These are phyloP conservation scores for Dalbergia oliveri DNA, from an alignment of 306 rosid genomes.

Conservation along the genomic window DNA sequence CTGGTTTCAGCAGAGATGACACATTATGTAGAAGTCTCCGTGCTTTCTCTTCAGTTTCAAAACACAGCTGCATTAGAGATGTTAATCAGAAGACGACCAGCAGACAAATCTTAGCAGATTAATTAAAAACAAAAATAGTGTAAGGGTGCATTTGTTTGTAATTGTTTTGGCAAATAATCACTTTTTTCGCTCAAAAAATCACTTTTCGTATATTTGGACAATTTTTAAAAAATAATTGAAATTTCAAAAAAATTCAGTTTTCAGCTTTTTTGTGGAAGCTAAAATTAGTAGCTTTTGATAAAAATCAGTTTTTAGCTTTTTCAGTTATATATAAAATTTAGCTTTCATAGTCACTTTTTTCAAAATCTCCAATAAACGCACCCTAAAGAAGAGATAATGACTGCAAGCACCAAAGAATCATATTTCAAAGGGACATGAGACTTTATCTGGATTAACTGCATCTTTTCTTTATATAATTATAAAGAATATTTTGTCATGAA, in stretches of 20 bases:
- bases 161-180: too few relatives aligned
- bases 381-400: not conserved
- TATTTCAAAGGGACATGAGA: conserved; percentile 20
- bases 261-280: too few relatives aligned
- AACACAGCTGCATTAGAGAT: conserved; percentile 74
- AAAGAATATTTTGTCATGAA: conserved; percentile 5
- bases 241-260: too few relatives aligned
- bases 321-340: too few relatives aligned
- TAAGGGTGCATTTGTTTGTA: too few relatives aligned
- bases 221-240: too few relatives aligned
- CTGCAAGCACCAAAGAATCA: conserved; percentile 11
- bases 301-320: too few relatives aligned
- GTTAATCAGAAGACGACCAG: conserved; percentile 32
- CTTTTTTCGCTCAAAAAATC: too few relatives aligned
- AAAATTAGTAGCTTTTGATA: too few relatives aligned
- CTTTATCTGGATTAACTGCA: conserved; percentile 18
- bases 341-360: too few relatives aligned
- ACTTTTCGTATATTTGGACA: too few relatives aligned
- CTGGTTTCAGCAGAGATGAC: conserved; percentile 87
- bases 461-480: not conserved
- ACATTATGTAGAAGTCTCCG: conserved; percentile 81
- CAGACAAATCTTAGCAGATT: conserved; percentile 7
- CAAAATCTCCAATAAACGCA: too few relatives aligned
- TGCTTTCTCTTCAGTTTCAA: conserved; percentile 94
- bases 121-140: conserved; percentile 16